Evolutionary conservation across 129 eudicot species (phyloP).

Genomic region (Cynara cardunculus): DNA sequence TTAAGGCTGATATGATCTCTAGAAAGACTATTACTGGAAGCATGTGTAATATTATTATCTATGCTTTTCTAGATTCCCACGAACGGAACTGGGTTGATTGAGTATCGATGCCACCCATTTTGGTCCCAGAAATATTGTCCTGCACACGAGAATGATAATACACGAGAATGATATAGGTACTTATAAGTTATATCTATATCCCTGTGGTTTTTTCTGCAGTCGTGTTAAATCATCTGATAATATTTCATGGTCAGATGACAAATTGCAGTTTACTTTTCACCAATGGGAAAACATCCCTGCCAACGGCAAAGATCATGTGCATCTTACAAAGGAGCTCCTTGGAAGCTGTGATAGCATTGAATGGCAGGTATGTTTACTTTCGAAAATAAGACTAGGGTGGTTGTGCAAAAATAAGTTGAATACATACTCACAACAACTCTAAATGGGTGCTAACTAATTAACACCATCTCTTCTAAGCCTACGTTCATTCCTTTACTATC

Average conservation of each 20-base stretch:
- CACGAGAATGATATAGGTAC: no score
- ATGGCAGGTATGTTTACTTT: no score
- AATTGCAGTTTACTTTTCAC: conserved; percentile 50
- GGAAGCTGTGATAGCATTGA: no score
- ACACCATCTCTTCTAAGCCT: no score
- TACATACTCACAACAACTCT: no score
- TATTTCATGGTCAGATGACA: conserved; percentile 45
- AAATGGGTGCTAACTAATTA: no score
- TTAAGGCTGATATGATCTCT: no score
- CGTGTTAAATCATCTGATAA: background rate
- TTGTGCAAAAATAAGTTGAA: no score
- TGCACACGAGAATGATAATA: conserved; percentile 87
- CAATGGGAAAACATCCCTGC: conserved; percentile 44
- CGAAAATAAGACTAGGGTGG: no score
- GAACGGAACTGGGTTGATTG: conserved; percentile 81
- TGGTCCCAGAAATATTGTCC: conserved; percentile 99
- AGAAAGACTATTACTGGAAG: background rate
- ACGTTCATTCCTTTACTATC: no score
- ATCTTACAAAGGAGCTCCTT: conserved; percentile 41
- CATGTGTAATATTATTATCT: background rate
- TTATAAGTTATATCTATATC: no score
- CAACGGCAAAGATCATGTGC: conserved; percentile 30
- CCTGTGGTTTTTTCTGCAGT: no score
- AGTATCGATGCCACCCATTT: conserved; percentile 97
- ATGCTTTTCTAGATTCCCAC: conserved; percentile 61